Evolutionary conservation across 1,284 basidiomycete genomes (phyloP).

Genomic region (Agroathelia rolfsii): DNA sequence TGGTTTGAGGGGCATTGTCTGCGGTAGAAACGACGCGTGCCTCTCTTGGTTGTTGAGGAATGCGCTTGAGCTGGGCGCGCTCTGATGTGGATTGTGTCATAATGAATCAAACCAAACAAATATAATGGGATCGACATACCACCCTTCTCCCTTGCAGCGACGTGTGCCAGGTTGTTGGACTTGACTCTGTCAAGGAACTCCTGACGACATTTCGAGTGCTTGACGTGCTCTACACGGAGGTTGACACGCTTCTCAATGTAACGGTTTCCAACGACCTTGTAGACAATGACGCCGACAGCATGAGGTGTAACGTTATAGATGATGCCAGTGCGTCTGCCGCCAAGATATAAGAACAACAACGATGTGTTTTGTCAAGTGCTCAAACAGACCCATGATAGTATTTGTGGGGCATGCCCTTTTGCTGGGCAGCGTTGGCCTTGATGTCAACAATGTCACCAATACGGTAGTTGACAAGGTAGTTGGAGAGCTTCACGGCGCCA

Average conservation of each 20-base stretch:
- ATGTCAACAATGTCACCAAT: constrained; percentile 99
- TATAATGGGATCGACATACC: constrained; percentile 42
- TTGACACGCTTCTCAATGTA: constrained; percentile 99
- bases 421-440: constrained; percentile 97
- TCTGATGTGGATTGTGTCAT: constrained; percentile 34
- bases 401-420: constrained; percentile 99
- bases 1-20: constrained; percentile 87
- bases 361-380: constrained; percentile 1
- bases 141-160: constrained; percentile 81
- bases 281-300: constrained; percentile 93
- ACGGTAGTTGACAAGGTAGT: constrained; percentile 88
- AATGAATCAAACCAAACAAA: constrained; percentile 3
- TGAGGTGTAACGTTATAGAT: constrained; percentile 96
- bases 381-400: constrained; percentile 75
- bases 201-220: constrained; percentile 97
- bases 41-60: constrained; percentile 78
- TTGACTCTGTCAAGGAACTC: constrained; percentile 98
- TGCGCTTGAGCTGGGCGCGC: constrained; percentile 79
- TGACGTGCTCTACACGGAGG: constrained; percentile 96
- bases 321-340: constrained; percentile 85
- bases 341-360: constrained; percentile 4
- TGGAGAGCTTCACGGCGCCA: constrained; percentile 86
- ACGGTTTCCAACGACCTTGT: constrained; percentile 98
- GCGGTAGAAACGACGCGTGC: constrained; percentile 66
- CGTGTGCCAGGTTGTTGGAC: constrained; percentile 82